Conservation (phyloP, 192 early-diverging fungal species). For the Linderina pennispora region DNA sequence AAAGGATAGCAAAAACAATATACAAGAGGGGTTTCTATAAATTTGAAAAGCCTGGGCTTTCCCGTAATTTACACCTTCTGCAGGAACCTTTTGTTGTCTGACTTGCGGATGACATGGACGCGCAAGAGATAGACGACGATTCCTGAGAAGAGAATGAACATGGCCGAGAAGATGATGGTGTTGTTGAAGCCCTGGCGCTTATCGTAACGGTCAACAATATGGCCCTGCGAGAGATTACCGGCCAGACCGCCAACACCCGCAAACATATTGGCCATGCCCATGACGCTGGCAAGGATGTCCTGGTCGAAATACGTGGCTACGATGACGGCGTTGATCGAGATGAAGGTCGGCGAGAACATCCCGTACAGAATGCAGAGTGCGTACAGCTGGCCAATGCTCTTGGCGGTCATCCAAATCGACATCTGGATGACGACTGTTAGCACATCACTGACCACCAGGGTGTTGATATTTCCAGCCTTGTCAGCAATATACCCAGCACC, state of each 20-base stretch:
- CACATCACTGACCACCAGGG: slow-evolving; percentile 12
- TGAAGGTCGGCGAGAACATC: slow-evolving; percentile 34
- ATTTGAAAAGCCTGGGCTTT: too few relatives aligned
- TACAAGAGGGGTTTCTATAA: too few relatives aligned
- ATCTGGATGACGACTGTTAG: slow-evolving; percentile 22
- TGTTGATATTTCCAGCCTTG: slow-evolving; percentile 26
- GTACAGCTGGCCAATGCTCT: slow-evolving; percentile 17
- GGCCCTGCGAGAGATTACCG: slow-evolving; percentile 21
- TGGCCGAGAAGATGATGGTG: slow-evolving; percentile 30
- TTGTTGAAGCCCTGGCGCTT: slow-evolving; percentile 23
- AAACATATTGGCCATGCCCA: slow-evolving; percentile 21
- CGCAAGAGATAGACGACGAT: slow-evolving; percentile 13
- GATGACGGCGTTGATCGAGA: slow-evolving; percentile 36
- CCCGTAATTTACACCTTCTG: slow-evolving; percentile 7
- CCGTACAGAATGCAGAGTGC: slow-evolving; percentile 28
- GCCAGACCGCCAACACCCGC: slow-evolving; percentile 12
- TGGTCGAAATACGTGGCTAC: slow-evolving; percentile 6
- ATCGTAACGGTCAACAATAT: slow-evolving; percentile 19
- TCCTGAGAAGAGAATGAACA: slow-evolving; percentile 33
- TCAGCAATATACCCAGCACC: slow-evolving; percentile 30
- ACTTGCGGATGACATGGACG: slow-evolving; percentile 7
- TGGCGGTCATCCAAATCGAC: slow-evolving; percentile 34
- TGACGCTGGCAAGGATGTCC: slow-evolving; percentile 7
- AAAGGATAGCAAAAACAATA: too few relatives aligned
- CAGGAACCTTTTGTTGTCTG: slow-evolving; percentile 1